Conservation (phyloP, 1,284 basidiomycete species). For the Pyrrhoderma noxium region DNA sequence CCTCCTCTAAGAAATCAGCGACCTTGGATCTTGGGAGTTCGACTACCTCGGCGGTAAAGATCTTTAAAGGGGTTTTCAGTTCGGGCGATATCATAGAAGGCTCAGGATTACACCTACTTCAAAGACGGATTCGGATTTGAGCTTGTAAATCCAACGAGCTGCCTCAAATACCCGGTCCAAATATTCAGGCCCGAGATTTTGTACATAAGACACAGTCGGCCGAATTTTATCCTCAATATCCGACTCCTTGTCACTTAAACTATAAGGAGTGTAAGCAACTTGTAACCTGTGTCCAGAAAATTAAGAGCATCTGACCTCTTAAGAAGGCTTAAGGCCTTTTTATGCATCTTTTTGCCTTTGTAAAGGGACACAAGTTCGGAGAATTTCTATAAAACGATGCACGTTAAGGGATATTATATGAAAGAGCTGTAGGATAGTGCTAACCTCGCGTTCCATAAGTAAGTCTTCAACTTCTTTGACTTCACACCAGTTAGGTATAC, state of each 20-base stretch:
- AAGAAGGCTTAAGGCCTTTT: constrained; percentile 78
- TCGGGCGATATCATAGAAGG: neutral
- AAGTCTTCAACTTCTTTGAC: constrained; percentile 92
- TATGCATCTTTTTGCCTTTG: constrained; percentile 92
- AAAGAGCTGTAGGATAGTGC: constrained; percentile 20
- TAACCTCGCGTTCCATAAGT: constrained; percentile 71
- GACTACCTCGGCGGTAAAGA: constrained; percentile 92
- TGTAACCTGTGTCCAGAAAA: constrained; percentile 4
- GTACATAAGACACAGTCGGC: constrained; percentile 86
- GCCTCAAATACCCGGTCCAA: constrained; percentile 73
- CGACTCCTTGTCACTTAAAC: constrained; percentile 72
- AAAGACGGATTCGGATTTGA: constrained; percentile 66
- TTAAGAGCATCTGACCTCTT: constrained; percentile 54
- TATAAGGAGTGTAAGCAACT: constrained; percentile 27
- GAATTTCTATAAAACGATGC: constrained; percentile 59
- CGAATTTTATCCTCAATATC: constrained; percentile 74
- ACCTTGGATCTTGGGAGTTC: constrained; percentile 77
- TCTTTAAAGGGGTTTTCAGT: constrained; percentile 54
- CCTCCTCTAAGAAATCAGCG: constrained; percentile 66
- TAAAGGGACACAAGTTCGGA: constrained; percentile 89
- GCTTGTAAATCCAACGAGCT: constrained; percentile 80
- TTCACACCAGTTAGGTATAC: constrained; percentile 95
- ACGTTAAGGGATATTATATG: constrained; percentile 11
- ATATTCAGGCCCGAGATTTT: constrained; percentile 81
- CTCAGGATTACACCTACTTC: constrained; percentile 42